Percentiles rank a stretch among this genome's conserved stretches.
These are phyloP conservation scores for Coemansia sp. DNA, from an alignment of 192 early-diverging fungal genomes.

Conservation along the genomic window DNA sequence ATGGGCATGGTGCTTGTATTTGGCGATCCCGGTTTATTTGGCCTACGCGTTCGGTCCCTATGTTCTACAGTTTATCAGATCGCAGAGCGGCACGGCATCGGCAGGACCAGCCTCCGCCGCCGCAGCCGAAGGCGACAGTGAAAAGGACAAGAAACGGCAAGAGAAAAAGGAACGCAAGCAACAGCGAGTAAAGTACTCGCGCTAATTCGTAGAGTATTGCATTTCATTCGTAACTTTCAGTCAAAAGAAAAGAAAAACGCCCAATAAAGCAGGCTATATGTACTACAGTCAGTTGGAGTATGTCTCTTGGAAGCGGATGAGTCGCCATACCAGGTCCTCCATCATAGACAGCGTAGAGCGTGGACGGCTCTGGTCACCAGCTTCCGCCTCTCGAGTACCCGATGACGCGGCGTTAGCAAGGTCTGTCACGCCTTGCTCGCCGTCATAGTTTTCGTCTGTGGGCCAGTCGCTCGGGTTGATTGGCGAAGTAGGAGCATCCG, in stretches of 20 bases:
- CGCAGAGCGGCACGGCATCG: neutral
- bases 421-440: neutral
- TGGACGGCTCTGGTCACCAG: slow-evolving; percentile 2
- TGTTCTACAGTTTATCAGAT: slow-evolving; percentile 24
- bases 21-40: slow-evolving; percentile 47
- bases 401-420: neutral
- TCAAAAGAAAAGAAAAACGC: no score
- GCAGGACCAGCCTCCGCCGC: neutral
- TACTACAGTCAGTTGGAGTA: slow-evolving; percentile 26
- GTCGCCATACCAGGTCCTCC: slow-evolving; percentile 51
- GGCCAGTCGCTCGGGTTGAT: slow-evolving; percentile 53
- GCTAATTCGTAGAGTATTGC: neutral
- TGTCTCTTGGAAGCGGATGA: slow-evolving; percentile 54
- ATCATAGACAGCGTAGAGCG: slow-evolving; percentile 48
- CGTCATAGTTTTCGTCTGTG: slow-evolving; percentile 30
- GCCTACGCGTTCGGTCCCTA: slow-evolving; percentile 36
- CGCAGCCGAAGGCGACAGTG: slow-evolving; percentile 16
- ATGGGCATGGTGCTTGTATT: slow-evolving; percentile 51
- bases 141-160: slow-evolving; percentile 38
- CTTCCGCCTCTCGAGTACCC: neutral
- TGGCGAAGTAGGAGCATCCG: slow-evolving; percentile 51
- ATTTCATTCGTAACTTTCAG: neutral
- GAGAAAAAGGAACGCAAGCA: slow-evolving; percentile 58
- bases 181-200: slow-evolving; percentile 41
- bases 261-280: neutral